Base-by-base conservation (phyloP, 768 basidiomycete genomes). In the Pluteus cervinus region DNA sequence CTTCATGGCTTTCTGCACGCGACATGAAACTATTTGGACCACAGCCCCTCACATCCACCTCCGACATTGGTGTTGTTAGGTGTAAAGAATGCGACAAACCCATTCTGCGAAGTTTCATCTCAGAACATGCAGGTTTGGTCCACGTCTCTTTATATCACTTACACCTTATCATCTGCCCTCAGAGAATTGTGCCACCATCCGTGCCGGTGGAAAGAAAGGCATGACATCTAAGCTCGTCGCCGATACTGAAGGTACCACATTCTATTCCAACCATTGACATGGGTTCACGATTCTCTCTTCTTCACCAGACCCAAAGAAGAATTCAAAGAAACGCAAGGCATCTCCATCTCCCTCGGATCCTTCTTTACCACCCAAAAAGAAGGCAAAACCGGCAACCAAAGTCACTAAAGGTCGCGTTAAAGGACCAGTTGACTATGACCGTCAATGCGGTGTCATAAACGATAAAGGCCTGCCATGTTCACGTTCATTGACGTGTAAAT, bases 371-470 rank as follows among this genome's bases (percentile, higher is more conserved):
- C 76, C 78, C 40, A 83, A 83, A 61, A 90, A 92, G 66, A 89
- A 90, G 63, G 60, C 60, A 43, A 85, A 82, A 51, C 68, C 78
- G 1, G 61, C 72, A 4, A 58, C 82, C 21, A 85, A 86, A 56
- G 68, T 84, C 35, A 86, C 78, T 14, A 88, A 87, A 57, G 81
- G 85, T 12, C 79, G 86, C 30, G 61, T 75, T 43, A 88, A 88
- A 50, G 87, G 88, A 1, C 91, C 92, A 3, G 78, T 94, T 34
- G 85, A 97, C 60, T 79, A 81, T 46, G 89, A 96, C 65, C 81
- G 76, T 39, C 92, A 96, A 47, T 98, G 94, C 50, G 92, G 94
- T 35, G 94, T 98, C 24, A 94, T 96, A 57, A 97, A 94, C 62
- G 92, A 94, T 63, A 96, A 96, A 59, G 75, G 75, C 29, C 65